These are phyloP conservation scores for Coemansia sp. DNA, from an alignment of 192 early-diverging fungal genomes.

Conservation along the genomic window DNA sequence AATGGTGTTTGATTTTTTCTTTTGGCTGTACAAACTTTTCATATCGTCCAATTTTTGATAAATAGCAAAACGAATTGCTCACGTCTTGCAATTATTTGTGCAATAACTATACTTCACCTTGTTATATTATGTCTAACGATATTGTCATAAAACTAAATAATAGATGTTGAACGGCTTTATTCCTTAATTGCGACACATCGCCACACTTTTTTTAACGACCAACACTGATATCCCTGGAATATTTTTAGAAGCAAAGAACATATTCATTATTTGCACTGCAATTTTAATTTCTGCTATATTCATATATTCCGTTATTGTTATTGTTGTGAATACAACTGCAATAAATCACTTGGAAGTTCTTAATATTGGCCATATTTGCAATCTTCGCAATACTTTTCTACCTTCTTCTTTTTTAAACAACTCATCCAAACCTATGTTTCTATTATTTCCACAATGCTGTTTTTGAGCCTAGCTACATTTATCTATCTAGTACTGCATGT, in stretches of 20 bases:
- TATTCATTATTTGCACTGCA: no score
- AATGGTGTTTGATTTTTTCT: no score
- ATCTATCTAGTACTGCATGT: not conserved
- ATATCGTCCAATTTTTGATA: not conserved
- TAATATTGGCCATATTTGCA: not conserved
- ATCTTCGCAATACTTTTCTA: not conserved
- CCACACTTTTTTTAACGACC: no score
- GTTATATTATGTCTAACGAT: not conserved
- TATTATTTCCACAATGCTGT: not conserved
- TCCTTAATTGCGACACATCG: no score
- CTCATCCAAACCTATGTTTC: not conserved
- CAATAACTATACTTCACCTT: not conserved
- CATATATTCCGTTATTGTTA: no score
- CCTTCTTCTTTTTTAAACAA: not conserved
- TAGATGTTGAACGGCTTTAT: no score
- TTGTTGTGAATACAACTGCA: no score
- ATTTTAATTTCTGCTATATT: no score
- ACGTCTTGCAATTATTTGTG: not conserved
- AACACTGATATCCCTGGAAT: no score
- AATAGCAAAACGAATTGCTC: not conserved
- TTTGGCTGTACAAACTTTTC: no score
- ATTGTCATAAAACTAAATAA: not conserved
- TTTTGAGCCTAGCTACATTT: not conserved
- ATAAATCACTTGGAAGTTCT: no score
- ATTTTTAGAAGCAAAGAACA: no score